phyloP scores from a whole-genome alignment of 2,329 filamentous ascomycete genomes.

The Exophiala alcalophila region DNA sequence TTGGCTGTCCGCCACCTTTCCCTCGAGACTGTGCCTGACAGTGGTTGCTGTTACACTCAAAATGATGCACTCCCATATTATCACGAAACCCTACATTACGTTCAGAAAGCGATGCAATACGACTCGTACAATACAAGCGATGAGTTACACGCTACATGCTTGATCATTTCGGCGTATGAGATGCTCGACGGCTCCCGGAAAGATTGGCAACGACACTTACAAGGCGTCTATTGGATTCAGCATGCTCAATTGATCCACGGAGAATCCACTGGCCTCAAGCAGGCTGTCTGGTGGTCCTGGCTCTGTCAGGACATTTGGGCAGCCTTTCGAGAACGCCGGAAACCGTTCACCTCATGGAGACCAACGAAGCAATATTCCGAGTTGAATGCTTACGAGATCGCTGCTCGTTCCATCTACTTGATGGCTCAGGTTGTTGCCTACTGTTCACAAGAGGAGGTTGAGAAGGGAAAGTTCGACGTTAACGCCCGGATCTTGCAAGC shows the following conservation, averaged over 20 bases:
- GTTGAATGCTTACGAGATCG: slow-evolving; percentile 55
- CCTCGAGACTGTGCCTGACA: slow-evolving; percentile 28
- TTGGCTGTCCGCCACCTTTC: slow-evolving; percentile 54
- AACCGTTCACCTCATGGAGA: slow-evolving; percentile 58
- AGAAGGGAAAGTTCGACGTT: slow-evolving; percentile 1
- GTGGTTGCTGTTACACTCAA: background rate
- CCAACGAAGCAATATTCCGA: slow-evolving; percentile 50
- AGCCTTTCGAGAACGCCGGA: slow-evolving; percentile 57
- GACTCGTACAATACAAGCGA: slow-evolving; percentile 56
- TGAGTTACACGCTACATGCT: slow-evolving; percentile 58
- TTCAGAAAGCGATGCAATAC: slow-evolving; percentile 59
- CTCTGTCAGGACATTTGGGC: slow-evolving; percentile 65
- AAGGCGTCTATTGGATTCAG: slow-evolving; percentile 65
- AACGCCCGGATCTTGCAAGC: slow-evolving; percentile 1
- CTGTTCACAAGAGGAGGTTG: slow-evolving; percentile 5
- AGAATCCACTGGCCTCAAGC: slow-evolving; percentile 54
- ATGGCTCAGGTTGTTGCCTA: slow-evolving; percentile 43
- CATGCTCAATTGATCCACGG: slow-evolving; percentile 61
- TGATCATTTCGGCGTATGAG: slow-evolving; percentile 60
- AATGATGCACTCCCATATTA: slow-evolving; percentile 39
- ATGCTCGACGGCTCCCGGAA: slow-evolving; percentile 51
- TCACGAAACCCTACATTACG: slow-evolving; percentile 60
- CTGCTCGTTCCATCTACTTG: slow-evolving; percentile 53
- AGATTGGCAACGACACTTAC: slow-evolving; percentile 61
- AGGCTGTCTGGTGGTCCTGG: slow-evolving; percentile 65